Conservation (phyloP, 345 rosid species). For the Linum tenue region DNA sequence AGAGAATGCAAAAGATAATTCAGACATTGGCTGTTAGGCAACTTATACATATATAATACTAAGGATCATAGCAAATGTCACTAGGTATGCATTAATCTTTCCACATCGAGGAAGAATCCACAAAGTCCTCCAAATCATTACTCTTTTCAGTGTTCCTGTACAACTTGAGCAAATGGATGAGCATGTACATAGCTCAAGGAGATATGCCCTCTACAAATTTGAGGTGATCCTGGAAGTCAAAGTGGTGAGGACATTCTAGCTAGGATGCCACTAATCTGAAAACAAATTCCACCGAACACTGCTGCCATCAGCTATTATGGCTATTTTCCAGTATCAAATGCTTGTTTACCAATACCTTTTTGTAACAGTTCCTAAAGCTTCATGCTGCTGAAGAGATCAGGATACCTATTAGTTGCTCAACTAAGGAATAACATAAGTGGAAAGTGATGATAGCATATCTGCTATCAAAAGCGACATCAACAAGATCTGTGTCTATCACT, state of each 20-base stretch:
- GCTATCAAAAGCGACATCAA: slow-evolving; percentile 7
- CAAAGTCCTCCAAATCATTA: not conserved
- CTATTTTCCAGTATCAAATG: not conserved
- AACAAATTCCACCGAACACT: slow-evolving; percentile 12
- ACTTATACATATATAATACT: not conserved
- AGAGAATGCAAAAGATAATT: no score
- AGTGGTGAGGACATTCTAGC: slow-evolving; percentile 6
- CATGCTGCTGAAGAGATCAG: not conserved
- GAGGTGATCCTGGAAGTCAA: slow-evolving; percentile 10
- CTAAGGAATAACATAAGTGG: slow-evolving; percentile 13
- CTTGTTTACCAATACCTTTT: not conserved
- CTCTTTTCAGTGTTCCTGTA: not conserved
- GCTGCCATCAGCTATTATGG: not conserved
- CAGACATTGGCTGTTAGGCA: not conserved
- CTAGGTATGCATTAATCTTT: not conserved
- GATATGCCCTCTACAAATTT: slow-evolving; percentile 4
- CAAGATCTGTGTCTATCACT: slow-evolving; percentile 1
- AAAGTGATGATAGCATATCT: slow-evolving; percentile 18
- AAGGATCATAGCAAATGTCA: not conserved
- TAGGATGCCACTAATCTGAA: slow-evolving; percentile 15
- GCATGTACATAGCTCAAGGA: slow-evolving; percentile 2
- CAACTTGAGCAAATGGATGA: slow-evolving; percentile 10
- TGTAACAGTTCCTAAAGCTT: not conserved
- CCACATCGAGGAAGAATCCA: not conserved
- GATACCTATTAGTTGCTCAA: slow-evolving; percentile 4